A percentile compares a stretch with the other conserved stretches of the same genome.
Evolutionary conservation across 345 rosid species (phyloP).

Genomic region (Cochlearia excelsa): DNA sequence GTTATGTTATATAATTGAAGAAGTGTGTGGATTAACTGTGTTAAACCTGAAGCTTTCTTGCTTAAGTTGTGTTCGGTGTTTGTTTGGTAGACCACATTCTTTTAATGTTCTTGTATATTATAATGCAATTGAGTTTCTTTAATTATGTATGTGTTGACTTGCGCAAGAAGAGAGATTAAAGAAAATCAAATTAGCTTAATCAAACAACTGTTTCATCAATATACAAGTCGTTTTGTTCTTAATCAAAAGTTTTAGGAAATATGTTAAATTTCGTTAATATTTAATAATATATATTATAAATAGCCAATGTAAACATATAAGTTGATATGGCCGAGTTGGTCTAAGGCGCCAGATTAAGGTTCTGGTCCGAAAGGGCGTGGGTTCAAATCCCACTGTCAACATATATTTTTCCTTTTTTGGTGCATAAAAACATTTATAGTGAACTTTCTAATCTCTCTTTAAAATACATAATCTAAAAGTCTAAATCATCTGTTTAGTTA

Average conservation of each 20-base stretch:
- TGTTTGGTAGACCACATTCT: constrained; percentile 70
- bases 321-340: constrained; percentile 99
- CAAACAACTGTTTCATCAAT: too few relatives aligned
- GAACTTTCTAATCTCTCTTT: too few relatives aligned
- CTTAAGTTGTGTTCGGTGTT: constrained; percentile 37
- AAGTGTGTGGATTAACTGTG: constrained; percentile 47
- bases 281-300: too few relatives aligned
- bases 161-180: constrained; percentile 8
- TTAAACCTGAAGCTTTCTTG: constrained; percentile 54
- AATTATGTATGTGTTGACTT: constrained; percentile 25
- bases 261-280: too few relatives aligned
- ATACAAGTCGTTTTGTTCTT: too few relatives aligned
- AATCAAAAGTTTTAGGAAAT: too few relatives aligned
- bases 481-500: too few relatives aligned
- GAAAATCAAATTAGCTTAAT: neutral
- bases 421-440: too few relatives aligned
- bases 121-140: constrained; percentile 6
- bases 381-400: constrained; percentile 97
- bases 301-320: neutral
- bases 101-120: constrained; percentile 41
- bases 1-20: constrained; percentile 31
- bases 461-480: too few relatives aligned
- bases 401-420: neutral
- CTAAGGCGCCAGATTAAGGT: constrained; percentile 99
- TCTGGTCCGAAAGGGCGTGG: constrained; percentile 99